Percentiles rank a stretch among this genome's conserved stretches.
Evolutionary conservation across 345 rosid species (phyloP).

Genomic region (Eucalyptus pumila): DNA sequence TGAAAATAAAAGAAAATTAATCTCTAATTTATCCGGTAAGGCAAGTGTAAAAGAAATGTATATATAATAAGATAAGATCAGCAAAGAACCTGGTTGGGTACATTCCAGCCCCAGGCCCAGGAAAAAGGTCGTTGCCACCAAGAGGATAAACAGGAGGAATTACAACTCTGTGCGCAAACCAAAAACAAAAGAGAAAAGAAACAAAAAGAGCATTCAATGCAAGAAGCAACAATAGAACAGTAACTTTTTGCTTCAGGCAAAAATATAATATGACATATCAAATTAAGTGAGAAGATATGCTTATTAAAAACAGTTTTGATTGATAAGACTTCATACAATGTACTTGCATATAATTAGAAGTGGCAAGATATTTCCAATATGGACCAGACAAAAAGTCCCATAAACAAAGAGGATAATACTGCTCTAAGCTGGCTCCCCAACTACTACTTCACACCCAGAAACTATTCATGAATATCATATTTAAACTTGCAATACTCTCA

Average conservation of each 20-base stretch:
- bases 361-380: neutral
- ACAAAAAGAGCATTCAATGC: neutral
- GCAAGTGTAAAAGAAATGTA: neutral
- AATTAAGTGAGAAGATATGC: neutral
- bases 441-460: neutral
- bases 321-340: neutral
- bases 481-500: neutral
- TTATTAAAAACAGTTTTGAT: neutral
- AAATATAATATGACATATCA: neutral
- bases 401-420: neutral
- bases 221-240: neutral
- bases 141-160: conserved; percentile 39
- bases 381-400: neutral
- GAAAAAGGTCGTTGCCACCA: conserved; percentile 40
- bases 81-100: conserved; percentile 49
- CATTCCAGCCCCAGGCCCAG: conserved; percentile 74
- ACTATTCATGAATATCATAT: neutral
- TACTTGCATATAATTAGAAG: neutral
- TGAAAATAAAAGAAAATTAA: neutral
- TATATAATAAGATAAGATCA: neutral
- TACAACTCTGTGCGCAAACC: conserved; percentile 26
- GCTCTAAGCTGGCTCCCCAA: neutral
- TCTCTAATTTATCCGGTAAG: neutral
- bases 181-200: neutral
- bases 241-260: neutral